These are phyloP conservation scores for Agaricus subrufescens DNA, from an alignment of 768 basidiomycete species.

Conservation along the genomic window DNA sequence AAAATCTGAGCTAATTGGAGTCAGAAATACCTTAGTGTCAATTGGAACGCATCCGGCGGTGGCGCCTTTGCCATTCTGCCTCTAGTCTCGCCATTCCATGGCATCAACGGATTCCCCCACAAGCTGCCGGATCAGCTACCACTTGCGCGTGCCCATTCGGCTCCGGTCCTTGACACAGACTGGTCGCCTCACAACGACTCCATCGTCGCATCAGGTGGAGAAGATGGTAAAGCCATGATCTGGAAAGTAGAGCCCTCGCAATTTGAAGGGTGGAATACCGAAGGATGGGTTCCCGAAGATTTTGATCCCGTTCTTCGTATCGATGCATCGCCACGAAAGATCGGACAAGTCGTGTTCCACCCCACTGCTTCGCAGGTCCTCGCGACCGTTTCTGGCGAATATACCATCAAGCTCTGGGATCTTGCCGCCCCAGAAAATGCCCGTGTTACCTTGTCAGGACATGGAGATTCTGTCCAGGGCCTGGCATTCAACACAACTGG, in stretches of 20 bases:
- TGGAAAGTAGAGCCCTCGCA: conserved; percentile 70
- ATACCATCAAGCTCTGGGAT: conserved; percentile 90
- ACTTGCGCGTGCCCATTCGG: conserved; percentile 82
- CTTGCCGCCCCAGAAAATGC: conserved; percentile 68
- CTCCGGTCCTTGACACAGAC: conserved; percentile 87
- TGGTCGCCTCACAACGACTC: conserved; percentile 95
- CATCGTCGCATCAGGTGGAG: conserved; percentile 86
- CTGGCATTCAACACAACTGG: conserved; percentile 81
- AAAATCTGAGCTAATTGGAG: conserved; percentile 4
- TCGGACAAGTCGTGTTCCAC: conserved; percentile 93
- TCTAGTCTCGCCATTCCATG: conserved; percentile 65
- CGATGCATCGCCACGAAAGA: conserved; percentile 78
- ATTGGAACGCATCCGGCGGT: conserved; percentile 92
- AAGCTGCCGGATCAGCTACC: conserved; percentile 93
- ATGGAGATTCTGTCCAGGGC: conserved; percentile 85
- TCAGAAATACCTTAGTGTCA: conserved; percentile 82
- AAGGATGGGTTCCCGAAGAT: conserved; percentile 78
- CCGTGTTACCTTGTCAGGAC: conserved; percentile 59
- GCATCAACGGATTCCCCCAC: conserved; percentile 51
- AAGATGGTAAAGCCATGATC: conserved; percentile 91
- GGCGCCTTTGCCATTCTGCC: conserved; percentile 96
- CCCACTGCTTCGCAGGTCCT: conserved; percentile 86
- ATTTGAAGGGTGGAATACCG: conserved; percentile 85
- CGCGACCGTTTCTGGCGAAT: conserved; percentile 76
- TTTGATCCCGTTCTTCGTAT: conserved; percentile 82